phyloP scores from a whole-genome alignment of 108 stramenopile species.

The Fistulifera solaris region DNA sequence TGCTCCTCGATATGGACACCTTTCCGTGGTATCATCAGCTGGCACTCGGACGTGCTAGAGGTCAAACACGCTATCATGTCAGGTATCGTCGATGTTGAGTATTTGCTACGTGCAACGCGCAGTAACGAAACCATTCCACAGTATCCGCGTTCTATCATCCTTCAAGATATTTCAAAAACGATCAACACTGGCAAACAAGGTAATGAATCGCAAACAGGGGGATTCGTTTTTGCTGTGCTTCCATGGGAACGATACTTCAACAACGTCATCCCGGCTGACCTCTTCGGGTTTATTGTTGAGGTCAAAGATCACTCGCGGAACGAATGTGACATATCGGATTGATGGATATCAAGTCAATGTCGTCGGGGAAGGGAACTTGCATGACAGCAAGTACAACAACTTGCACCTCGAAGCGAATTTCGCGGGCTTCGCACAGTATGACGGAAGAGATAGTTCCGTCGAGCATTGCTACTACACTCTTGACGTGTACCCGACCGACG shows the following conservation, averaged over 20 bases:
- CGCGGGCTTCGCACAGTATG: not conserved
- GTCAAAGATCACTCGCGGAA: constrained; percentile 19
- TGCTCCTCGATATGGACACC: no score
- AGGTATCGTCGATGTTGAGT: no score
- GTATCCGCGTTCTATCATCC: no score
- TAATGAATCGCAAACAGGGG: not conserved
- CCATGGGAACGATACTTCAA: constrained; percentile 12
- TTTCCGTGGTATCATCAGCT: no score
- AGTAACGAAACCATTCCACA: no score
- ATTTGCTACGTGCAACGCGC: no score
- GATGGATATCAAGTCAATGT: constrained; percentile 7
- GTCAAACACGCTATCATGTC: no score
- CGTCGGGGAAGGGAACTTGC: constrained; percentile 19
- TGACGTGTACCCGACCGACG: constrained; percentile 5
- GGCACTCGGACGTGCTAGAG: no score
- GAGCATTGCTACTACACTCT: constrained; percentile 8
- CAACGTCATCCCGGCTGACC: constrained; percentile 6
- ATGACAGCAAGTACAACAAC: constrained; percentile 31
- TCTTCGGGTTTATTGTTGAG: constrained; percentile 23
- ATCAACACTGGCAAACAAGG: no score
- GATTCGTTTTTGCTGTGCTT: constrained; percentile 3
- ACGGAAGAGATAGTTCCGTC: not conserved
- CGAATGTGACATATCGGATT: constrained; percentile 20
- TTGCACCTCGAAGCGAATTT: constrained; percentile 6
- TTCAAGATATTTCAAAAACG: no score